A percentile compares a stretch with the other conserved stretches of the same genome.
Evolutionary conservation across 2,329 filamentous ascomycete species (phyloP).

Genomic region (Colletotrichum costaricense): DNA sequence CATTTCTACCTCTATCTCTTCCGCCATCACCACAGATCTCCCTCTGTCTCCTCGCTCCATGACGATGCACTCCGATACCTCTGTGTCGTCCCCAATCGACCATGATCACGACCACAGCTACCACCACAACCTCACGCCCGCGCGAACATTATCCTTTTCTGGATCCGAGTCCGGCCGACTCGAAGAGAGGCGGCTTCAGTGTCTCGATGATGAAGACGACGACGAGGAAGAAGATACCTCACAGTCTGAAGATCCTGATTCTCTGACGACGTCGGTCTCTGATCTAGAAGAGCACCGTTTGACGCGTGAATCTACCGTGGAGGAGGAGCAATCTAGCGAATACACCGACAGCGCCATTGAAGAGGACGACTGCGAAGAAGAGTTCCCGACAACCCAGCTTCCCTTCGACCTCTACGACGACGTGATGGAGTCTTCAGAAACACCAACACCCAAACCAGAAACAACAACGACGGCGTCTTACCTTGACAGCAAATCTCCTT

Average conservation of each 20-base stretch:
- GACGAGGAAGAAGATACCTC: constrained; percentile 53
- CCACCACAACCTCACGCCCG: constrained; percentile 50
- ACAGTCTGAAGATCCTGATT: constrained; percentile 57
- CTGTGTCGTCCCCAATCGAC: constrained; percentile 50
- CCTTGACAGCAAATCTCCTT: constrained; percentile 49
- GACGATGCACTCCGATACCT: constrained; percentile 59
- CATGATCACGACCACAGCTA: constrained; percentile 47
- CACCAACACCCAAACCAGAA: constrained; percentile 56
- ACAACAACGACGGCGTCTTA: constrained; percentile 44
- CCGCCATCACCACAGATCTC: constrained; percentile 44
- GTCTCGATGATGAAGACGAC: constrained; percentile 45
- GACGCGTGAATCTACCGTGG: constrained; percentile 42
- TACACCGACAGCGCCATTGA: constrained; percentile 44
- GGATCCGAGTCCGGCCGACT: constrained; percentile 59
- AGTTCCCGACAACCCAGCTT: constrained; percentile 52
- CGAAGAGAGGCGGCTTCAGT: constrained; percentile 38
- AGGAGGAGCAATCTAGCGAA: constrained; percentile 41
- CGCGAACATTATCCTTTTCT: constrained; percentile 64
- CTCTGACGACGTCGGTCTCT: constrained; percentile 56
- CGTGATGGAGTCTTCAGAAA: constrained; percentile 52
- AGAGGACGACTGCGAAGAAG: constrained; percentile 41
- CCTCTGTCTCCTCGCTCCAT: constrained; percentile 63
- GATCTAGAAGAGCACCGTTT: constrained; percentile 55
- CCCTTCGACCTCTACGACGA: constrained; percentile 48
- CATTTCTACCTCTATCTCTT: constrained; percentile 42